A percentile compares a stretch with the other conserved stretches of the same genome.
Conservation (phyloP, 2,329 filamentous ascomycete species). For the Nothophoma quercina region DNA sequence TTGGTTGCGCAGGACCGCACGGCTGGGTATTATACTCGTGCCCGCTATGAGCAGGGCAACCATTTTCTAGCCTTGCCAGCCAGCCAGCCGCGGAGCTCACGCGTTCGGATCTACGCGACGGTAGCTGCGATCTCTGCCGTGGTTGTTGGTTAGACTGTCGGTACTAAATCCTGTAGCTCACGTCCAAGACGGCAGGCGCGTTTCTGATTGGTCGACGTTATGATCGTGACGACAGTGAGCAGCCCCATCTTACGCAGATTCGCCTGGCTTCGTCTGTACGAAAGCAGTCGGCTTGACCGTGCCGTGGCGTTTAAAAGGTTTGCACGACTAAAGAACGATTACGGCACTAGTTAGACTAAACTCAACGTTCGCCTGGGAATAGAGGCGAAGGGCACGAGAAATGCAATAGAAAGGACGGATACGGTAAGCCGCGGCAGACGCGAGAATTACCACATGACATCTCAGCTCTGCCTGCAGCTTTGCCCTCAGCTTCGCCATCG, state of each 20-base stretch:
- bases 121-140: conserved; percentile 18
- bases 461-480: conserved; percentile 2
- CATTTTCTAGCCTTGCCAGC: conserved; percentile 5
- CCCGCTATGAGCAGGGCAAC: conserved; percentile 7
- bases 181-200: conserved; percentile 12
- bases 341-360: conserved; percentile 14
- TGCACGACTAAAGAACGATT: conserved; percentile 11
- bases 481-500: conserved; percentile 4
- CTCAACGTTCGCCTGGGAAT: not conserved
- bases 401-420: conserved; percentile 7
- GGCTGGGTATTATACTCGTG: conserved; percentile 16
- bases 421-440: conserved; percentile 1
- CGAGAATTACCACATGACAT: not conserved
- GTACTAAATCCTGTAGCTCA: conserved; percentile 15
- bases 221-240: conserved; percentile 19
- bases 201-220: conserved; percentile 10
- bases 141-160: conserved; percentile 14
- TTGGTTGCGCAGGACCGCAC: conserved; percentile 13
- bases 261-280: conserved; percentile 12
- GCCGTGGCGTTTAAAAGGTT: conserved; percentile 15
- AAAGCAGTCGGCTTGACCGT: conserved; percentile 19
- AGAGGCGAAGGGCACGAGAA: conserved; percentile 9
- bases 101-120: conserved; percentile 19
- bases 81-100: conserved; percentile 8
- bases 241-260: conserved; percentile 5